Evolutionary conservation across 2,329 filamentous ascomycete genomes (phyloP).

Genomic region (Daldinia sp.): DNA sequence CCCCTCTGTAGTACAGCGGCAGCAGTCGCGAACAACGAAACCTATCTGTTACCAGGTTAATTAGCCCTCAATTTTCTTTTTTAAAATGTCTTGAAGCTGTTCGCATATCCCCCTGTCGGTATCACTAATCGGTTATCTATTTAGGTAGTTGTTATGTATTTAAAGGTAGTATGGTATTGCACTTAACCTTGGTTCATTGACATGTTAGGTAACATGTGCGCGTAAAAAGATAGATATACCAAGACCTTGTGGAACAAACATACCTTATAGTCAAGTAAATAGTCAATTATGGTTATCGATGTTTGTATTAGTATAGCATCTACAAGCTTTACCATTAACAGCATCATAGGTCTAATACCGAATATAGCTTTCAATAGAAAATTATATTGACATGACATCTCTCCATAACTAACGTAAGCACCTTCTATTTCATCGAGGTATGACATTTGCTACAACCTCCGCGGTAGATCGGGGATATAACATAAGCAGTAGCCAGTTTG

Average conservation of each 20-base stretch:
- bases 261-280: too few species aligned
- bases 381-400: neutral
- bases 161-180: too few species aligned
- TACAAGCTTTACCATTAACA: neutral
- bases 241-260: too few species aligned
- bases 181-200: too few species aligned
- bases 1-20: conserved; percentile 7
- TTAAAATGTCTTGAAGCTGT: neutral
- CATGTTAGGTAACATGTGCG: too few species aligned
- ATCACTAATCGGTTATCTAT: neutral
- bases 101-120: conserved; percentile 13
- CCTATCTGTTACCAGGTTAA: conserved; percentile 24
- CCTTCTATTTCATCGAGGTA: neutral
- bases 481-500: conserved; percentile 2
- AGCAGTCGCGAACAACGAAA: neutral
- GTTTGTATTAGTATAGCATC: neutral
- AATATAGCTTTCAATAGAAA: neutral
- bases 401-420: neutral
- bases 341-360: neutral
- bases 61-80: conserved; percentile 17
- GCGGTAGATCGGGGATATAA: neutral
- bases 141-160: neutral
- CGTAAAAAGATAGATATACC: too few species aligned
- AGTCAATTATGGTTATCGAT: neutral
- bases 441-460: neutral